Conservation (phyloP, 176 grass and related monocot genomes). For the Oryza glumipatula region DNA sequence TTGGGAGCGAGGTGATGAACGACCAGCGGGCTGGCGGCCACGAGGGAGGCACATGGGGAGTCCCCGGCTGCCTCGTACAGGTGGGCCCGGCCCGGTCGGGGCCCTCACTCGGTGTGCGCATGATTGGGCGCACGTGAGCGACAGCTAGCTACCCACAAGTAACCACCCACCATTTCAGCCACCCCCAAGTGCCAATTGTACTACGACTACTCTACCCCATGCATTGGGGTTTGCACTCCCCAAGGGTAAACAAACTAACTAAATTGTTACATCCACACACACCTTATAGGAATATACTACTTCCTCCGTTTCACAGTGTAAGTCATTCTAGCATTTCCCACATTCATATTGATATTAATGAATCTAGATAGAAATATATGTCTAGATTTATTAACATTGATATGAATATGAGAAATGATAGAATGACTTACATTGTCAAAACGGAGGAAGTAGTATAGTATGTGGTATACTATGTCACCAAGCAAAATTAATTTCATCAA, state of each 20-base stretch:
- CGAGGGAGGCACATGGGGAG: constrained; percentile 50
- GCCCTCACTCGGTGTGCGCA: not conserved
- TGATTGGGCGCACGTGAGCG: constrained; percentile 58
- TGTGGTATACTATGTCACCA: no score
- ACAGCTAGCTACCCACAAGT: constrained; percentile 8
- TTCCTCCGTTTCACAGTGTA: no score
- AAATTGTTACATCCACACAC: not conserved
- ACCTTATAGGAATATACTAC: no score
- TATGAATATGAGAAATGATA: no score
- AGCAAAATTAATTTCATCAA: no score
- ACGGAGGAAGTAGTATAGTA: no score
- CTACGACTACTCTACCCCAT: not conserved
- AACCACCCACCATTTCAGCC: not conserved
- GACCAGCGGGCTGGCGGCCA: constrained; percentile 12
- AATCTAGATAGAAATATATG: no score
- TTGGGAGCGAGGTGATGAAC: no score
- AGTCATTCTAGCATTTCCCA: no score
- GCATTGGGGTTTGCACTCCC: not conserved
- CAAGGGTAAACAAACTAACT: not conserved
- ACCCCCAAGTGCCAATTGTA: not conserved
- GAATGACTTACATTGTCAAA: no score
- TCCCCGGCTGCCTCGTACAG: constrained; percentile 33
- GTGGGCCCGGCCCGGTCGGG: constrained; percentile 25
- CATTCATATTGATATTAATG: no score
- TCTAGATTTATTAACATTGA: no score